Base-by-base conservation (phyloP, 2,329 filamentous ascomycete genomes). In the Parascedosporium putredinis region DNA sequence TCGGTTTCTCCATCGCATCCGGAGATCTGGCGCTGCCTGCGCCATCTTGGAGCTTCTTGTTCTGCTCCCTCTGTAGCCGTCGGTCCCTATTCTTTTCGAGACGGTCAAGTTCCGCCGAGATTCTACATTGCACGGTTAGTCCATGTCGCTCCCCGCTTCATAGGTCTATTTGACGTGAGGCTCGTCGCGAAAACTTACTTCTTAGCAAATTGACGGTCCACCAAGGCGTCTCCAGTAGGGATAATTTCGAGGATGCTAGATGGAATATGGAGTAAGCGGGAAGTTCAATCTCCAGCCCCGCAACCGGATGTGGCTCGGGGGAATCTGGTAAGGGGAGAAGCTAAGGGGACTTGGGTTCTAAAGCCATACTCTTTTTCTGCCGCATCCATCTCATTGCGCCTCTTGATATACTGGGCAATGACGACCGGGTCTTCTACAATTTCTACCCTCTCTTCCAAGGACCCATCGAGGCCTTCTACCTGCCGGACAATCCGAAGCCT, bases 61-160 rank as follows among this genome's bases (percentile, higher is more conserved):
- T 86, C 62, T 91, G 90, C 63, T 97, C 91, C 60, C 91, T 88
- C 53, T 87, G 88, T 60, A 91, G 83, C 55, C 90, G 81, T 55
- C 91, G 84, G 55, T 95, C 90, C 57, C 88, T 88, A 71, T 97
- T 98, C 60, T 90, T 86, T 61, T 93, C 79, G 27, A 98, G 79
- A 56, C 93, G 85, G 48, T 81, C 81, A 49, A 94, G 78, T 65
- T 97, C 91, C 57, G 78, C 77, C 58, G 82, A 74, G 53, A 89
- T 51, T 44, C 54, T 55, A 33, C 38, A 31, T 24, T 45, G 24
- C 45, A 29, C n/a, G 23, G 50, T 50, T 42, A 47, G 50, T 29
- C 12, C n/a, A 16, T 34, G 16, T 34, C 9, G 2, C n/a, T 2
- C 12, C n/a, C 6, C n/a, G 16, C 3, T 5, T 27, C 18, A n/a